phyloP scores from a whole-genome alignment of 768 basidiomycete species.

The Termitomyces eurrhizus region DNA sequence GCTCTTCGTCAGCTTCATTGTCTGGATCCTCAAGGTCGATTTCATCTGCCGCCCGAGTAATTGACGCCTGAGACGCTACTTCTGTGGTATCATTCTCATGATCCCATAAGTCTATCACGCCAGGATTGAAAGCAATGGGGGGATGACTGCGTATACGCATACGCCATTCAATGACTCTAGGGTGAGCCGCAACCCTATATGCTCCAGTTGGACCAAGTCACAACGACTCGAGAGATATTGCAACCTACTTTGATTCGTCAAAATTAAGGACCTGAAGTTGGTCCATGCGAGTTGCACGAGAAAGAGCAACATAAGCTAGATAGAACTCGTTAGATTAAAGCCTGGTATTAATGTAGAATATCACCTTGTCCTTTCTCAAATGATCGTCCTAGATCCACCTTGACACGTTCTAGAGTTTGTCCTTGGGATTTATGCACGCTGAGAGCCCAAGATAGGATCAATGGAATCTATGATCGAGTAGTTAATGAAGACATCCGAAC shows the following conservation, averaged over 20 bases:
- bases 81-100: neutral
- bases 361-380: constrained; percentile 82
- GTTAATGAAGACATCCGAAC: neutral
- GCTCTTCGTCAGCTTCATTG: neutral
- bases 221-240: neutral
- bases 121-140: neutral
- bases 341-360: neutral
- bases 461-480: constrained; percentile 45
- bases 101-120: neutral
- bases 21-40: neutral
- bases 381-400: constrained; percentile 67
- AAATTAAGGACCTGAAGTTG: constrained; percentile 65
- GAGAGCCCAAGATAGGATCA: constrained; percentile 85
- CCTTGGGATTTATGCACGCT: constrained; percentile 90
- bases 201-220: neutral
- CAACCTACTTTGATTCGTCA: constrained; percentile 48
- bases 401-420: constrained; percentile 81
- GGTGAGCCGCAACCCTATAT: constrained; percentile 58
- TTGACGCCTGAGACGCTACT: neutral
- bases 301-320: constrained; percentile 63
- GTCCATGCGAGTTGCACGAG: constrained; percentile 66
- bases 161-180: constrained; percentile 59
- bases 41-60: neutral
- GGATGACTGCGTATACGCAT: constrained; percentile 17
- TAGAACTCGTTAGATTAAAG: constrained; percentile 16